These are phyloP conservation scores for Xylaria cubensis DNA, from an alignment of 495 filamentous ascomycete species.

Conservation along the genomic window DNA sequence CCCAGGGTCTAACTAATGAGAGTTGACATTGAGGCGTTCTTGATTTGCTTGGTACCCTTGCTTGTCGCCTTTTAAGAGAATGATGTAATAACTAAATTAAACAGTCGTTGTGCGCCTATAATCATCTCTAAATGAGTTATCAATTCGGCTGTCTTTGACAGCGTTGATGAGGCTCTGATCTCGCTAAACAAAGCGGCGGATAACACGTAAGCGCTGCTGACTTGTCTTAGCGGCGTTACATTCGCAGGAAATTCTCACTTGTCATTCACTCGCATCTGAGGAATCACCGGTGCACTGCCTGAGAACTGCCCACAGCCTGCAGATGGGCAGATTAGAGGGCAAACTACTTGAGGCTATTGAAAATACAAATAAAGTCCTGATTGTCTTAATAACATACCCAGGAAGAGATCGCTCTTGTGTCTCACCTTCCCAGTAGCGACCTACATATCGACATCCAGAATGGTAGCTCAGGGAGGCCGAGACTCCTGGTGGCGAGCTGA, in stretches of 20 bases:
- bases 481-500: conserved; percentile 23
- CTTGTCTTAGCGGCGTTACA: conserved; percentile 3
- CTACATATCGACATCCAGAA: neutral
- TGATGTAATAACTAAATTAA: neutral
- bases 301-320: neutral
- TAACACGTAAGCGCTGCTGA: conserved; percentile 4
- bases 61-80: neutral
- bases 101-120: neutral
- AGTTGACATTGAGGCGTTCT: neutral
- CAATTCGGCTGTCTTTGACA: neutral
- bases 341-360: neutral
- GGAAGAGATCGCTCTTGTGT: neutral
- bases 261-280: neutral
- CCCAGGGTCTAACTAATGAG: neutral
- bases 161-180: conserved; percentile 2
- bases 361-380: neutral
- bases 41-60: neutral
- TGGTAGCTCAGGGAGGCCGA: neutral
- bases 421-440: neutral
- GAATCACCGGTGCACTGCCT: neutral
- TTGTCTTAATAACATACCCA: neutral
- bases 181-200: neutral
- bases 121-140: neutral
- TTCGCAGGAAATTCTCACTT: neutral
- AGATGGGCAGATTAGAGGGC: neutral